Base-by-base conservation (phyloP, 2,329 filamentous ascomycete species). In the Incumbomyces lentus region DNA sequence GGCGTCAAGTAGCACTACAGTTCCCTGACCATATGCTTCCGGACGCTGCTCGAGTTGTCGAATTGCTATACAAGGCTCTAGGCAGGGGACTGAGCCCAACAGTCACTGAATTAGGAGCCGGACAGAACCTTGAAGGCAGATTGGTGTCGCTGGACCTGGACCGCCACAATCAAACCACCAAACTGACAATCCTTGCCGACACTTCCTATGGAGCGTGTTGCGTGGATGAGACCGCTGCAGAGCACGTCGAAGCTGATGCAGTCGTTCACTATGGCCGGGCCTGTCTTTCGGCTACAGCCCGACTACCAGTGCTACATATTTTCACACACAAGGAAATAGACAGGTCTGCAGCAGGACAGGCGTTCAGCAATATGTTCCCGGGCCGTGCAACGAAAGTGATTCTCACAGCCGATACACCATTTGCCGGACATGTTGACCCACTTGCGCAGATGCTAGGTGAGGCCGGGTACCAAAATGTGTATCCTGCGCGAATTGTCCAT, bases 151-250 rank as follows among this genome's bases (percentile, higher is more conserved):
- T 40, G 4, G 29, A 12, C 31, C 33, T 46, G 17, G n/a, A 31
- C 3, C 55, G 53, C 11, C 50, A 61, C 16, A 47, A 46, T 19
- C 35, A 59, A 31, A 55, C 65, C 2, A 60, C 64, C 7, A 68
- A 65, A 36, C 72, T 96, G 44, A 94, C 85, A 57, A 89, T 98
- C 50, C 71, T 98, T 14, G 92, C 84, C 29, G 92, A 98, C 64
- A 96, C 92, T 2, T 95, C 90, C 1, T 98, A 96, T 65, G 93
- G 92, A 49, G 83, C 90, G 0, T 98, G 92, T 67, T 98, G 92
- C 60, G 89, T 96, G 14, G 92, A 98, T 60, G 92, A 98, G 68
- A 82, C 96, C 34, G 92, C 92, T 0, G 92, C 92, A 2, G 89
- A 98, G 63, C 92, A 98, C 62, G 84, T 87, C 13, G 76, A 87